Evolutionary conservation across 106 monocot genomes (phyloP), one percentile per base, ranked within the genome.

Genomic region (Dendrobium huoshanense): DNA sequence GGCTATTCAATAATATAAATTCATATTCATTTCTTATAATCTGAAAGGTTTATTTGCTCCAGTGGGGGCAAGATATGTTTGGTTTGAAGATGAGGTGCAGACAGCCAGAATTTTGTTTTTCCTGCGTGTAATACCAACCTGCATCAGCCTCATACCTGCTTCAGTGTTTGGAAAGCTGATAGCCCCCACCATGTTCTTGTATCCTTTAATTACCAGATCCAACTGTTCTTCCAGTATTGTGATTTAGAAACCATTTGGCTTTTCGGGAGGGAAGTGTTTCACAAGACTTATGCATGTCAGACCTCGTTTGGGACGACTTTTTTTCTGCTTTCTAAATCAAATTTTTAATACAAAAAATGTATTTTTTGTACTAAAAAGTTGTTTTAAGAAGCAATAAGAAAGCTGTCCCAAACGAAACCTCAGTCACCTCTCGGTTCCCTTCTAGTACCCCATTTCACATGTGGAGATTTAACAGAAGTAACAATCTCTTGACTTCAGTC

Each of bases 71-170:
- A 77, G 81, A 77, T 98, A 95, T 83, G 42, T 51, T 68, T 98
- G 98, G 98, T 88, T 72, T 10, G 76, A 89, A 79, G 98, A 98
- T 90, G 92, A 91, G 77, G 89, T 98, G 41, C 98, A 95, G 84
- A 92, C 98, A 41, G 86, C 92, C 5, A 92, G 94, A n/a, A 47
- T 98, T 15, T 78, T 95, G 74, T 98, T 98, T 87, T 95, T 88
- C 45, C 79, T 98, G 41, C 86, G 95, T 61, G 95, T 98, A 31
- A 83, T 98, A 74, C 92, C 98, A 75, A 89, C 98, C 41, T 95
- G 90, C 84, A 87, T 94, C 74, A 64, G 80, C 55, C 77, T 85
- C 47, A 81, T 95, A 81, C 85, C 91, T 37, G 79, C 84, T 77
- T 80, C 82, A 44, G 9, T 91, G 47, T 89, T 98, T 83, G 85